These are phyloP conservation scores for Rhodotorula toruloides DNA, from an alignment of 768 basidiomycete species.

Conservation along the genomic window DNA sequence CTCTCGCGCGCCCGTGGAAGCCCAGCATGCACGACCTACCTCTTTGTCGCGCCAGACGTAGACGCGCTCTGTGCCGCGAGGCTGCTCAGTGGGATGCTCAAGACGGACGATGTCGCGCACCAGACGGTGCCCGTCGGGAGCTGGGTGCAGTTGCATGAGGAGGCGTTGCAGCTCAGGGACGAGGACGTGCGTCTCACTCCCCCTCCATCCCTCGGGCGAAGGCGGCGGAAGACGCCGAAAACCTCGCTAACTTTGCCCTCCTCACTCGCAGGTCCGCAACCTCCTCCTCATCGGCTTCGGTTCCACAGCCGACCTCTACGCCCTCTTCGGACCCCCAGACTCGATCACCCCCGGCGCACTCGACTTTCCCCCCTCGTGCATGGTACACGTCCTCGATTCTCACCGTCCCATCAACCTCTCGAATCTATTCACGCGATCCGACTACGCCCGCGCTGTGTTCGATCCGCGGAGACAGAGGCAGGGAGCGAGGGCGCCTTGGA, in stretches of 20 bases:
- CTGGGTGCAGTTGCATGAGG: conserved; percentile 64
- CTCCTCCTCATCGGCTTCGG: conserved; percentile 91
- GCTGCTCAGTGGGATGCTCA: conserved; percentile 82
- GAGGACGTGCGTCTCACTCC: conserved; percentile 50
- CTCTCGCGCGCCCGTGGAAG: conserved; percentile 46
- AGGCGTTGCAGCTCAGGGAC: conserved; percentile 61
- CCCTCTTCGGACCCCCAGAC: conserved; percentile 47
- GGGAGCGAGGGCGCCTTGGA: conserved; percentile 53
- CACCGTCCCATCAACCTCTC: conserved; percentile 80
- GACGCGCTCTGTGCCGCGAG: conserved; percentile 86
- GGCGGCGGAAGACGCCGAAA: not conserved
- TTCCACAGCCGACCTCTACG: conserved; percentile 73
- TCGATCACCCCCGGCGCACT: conserved; percentile 47
- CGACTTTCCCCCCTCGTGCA: conserved; percentile 59
- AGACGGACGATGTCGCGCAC: conserved; percentile 89
- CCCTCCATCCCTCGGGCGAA: not conserved
- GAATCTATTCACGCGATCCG: conserved; percentile 61
- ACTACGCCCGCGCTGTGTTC: conserved; percentile 42
- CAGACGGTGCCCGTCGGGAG: conserved; percentile 84
- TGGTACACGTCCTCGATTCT: conserved; percentile 91
- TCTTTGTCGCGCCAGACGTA: conserved; percentile 82
- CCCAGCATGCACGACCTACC: conserved; percentile 64
- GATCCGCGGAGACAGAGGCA: conserved; percentile 15
- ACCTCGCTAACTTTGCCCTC: not conserved
- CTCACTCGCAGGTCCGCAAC: conserved; percentile 66